Percentiles rank a stretch among this genome's conserved stretches.
Evolutionary conservation across 805 yeast genomes (phyloP).

Genomic region (Metschnikowia colocasiae): DNA sequence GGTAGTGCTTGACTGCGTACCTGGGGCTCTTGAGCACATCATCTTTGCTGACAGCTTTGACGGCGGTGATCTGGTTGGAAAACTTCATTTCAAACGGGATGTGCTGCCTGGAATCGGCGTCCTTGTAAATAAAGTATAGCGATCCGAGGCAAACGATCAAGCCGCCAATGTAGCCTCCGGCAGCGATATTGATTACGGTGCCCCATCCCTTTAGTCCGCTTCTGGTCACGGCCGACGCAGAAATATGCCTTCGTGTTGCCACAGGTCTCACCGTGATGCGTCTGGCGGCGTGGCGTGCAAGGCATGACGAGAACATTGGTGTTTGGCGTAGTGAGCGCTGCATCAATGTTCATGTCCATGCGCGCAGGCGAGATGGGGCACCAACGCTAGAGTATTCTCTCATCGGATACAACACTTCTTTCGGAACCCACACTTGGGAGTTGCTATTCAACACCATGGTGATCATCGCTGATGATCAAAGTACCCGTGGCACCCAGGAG

Average conservation of each 20-base stretch:
- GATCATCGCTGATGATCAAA: not conserved
- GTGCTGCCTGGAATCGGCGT: conserved; percentile 37
- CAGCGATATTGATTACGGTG: conserved; percentile 32
- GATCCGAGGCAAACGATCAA: conserved; percentile 37
- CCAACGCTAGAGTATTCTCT: not conserved
- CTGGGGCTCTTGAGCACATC: conserved; percentile 41
- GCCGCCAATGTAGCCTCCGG: conserved; percentile 44
- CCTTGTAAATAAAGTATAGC: conserved; percentile 36
- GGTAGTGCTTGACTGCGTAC: conserved; percentile 41
- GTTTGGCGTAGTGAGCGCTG: not conserved
- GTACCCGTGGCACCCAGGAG: not conserved
- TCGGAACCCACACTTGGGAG: not conserved
- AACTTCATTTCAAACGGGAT: conserved; percentile 39
- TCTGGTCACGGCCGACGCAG: conserved; percentile 3
- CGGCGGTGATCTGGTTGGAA: conserved; percentile 33
- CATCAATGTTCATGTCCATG: not conserved
- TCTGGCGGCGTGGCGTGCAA: not conserved
- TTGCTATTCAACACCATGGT: not conserved
- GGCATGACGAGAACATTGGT: not conserved
- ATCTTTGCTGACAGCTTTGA: conserved; percentile 42
- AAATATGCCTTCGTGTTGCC: not conserved
- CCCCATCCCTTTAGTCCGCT: conserved; percentile 26
- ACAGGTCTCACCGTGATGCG: not conserved
- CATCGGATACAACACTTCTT: not conserved
- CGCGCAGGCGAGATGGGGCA: not conserved